Evolutionary conservation across 2,329 filamentous ascomycete genomes (phyloP), one percentile per base, ranked within the genome.

Genomic region (Magnaporthiopsis rhizophila): DNA sequence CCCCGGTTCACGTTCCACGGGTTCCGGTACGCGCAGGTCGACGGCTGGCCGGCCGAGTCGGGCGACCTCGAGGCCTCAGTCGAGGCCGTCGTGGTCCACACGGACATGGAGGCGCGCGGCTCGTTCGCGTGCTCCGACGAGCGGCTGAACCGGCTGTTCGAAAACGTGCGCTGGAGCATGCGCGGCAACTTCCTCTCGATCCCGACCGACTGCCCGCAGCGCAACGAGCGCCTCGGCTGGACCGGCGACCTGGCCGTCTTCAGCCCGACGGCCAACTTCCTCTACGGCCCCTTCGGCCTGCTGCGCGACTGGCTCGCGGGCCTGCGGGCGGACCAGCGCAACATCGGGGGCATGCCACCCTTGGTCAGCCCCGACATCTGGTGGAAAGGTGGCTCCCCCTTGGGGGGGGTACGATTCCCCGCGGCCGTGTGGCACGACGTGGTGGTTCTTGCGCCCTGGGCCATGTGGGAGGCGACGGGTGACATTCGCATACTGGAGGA

Each of bases 171-270:
- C 36, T 86, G 84, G 84, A 79, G 78, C 6, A 85, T 86, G 79
- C 77, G 78, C 34, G 83, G 83, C 0, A 87, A 87, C 67, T 86
- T 87, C 67, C 67, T 86, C 3, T 79, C 77, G 0, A 72, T 86
- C 0, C 83, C 83, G 0, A 86, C 83, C 0, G 85, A 87, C 68
- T 85, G 82, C 67, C 83, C 83, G 0, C 81, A 85, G 66, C 75
- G 82, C 1, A 82, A 86, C 63, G 82, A 85, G 71, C 76, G 82
- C 0, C 71, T 85, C 7, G 80, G 80, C 26, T 83, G 83, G 84
- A 82, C 79, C 0, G 80, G 84, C 21, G 80, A 84, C 66, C 73
- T 77, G 9, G 79, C 80, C 53, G 76, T 78, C 1, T 86, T 86
- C 65, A 73, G 75, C 0, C 79, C 81, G 0, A 80, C 82, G 0